Conservation (phyloP, 495 filamentous ascomycete genomes). For the Entonaema liquescens region DNA sequence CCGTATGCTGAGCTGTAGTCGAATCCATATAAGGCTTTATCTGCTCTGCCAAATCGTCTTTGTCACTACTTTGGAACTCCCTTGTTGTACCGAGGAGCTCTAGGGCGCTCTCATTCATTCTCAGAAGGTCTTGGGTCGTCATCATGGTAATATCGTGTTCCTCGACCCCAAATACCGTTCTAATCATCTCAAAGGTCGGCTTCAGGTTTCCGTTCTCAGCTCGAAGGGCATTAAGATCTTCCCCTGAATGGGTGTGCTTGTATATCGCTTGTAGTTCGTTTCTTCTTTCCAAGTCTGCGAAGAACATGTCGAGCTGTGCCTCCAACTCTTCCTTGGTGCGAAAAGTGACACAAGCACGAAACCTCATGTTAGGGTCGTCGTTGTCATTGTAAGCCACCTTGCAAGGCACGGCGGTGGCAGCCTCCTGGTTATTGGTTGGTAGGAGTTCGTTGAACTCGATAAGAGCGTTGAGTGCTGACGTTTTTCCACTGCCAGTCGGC, state of each 20-base stretch:
- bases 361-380: neutral
- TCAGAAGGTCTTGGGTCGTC: neutral
- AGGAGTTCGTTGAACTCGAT: neutral
- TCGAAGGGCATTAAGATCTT: neutral
- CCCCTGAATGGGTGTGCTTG: neutral
- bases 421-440: neutral
- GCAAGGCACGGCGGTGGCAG: neutral
- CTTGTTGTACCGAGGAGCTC: neutral
- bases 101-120: neutral
- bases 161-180: neutral
- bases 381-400: neutral
- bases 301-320: neutral
- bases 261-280: neutral
- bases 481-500: neutral
- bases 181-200: neutral
- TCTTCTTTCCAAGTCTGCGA: neutral
- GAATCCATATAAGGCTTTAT: neutral
- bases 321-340: neutral
- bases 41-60: neutral
- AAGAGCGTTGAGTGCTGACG: neutral
- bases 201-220: neutral
- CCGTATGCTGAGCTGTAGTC: neutral
- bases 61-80: neutral
- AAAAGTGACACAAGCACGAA: neutral
- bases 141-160: neutral